Conservation (phyloP, 345 rosid species). For the Mallotus nudiflorus region DNA sequence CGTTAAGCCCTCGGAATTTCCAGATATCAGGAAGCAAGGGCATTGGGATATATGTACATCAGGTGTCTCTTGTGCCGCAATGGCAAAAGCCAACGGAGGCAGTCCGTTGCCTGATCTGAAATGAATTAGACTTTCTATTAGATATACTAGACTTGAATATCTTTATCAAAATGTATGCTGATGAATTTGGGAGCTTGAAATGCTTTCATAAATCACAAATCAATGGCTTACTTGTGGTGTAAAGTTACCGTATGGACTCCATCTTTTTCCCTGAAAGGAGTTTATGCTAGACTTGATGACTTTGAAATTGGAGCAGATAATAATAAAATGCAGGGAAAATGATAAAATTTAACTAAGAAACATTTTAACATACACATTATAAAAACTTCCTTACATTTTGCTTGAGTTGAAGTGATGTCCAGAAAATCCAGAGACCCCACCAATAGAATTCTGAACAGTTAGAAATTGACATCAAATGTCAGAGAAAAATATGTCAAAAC, state of each 20-base stretch:
- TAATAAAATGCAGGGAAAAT: not conserved
- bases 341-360: not conserved
- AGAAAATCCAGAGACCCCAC: slow-evolving; percentile 83
- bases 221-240: slow-evolving; percentile 73
- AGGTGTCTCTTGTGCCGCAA: slow-evolving; percentile 69
- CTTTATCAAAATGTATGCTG: not conserved
- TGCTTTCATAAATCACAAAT: slow-evolving; percentile 10
- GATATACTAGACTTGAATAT: not conserved
- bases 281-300: not conserved
- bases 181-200: not conserved
- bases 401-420: slow-evolving; percentile 80
- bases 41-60: slow-evolving; percentile 69
- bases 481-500: not conserved
- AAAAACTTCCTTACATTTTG: slow-evolving; percentile 43
- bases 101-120: slow-evolving; percentile 62
- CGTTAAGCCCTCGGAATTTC: slow-evolving; percentile 62
- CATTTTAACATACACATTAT: not conserved
- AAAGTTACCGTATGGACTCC: slow-evolving; percentile 64
- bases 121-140: not conserved
- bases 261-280: slow-evolving; percentile 59
- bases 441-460: slow-evolving; percentile 75
- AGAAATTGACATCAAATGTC: not conserved
- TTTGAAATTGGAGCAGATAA: not conserved
- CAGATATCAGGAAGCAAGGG: slow-evolving; percentile 69
- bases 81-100: slow-evolving; percentile 62